Percentiles rank a stretch among this genome's conserved stretches.
Evolutionary conservation across 345 rosid genomes (phyloP).

Genomic region (Nephelium lappaceum): DNA sequence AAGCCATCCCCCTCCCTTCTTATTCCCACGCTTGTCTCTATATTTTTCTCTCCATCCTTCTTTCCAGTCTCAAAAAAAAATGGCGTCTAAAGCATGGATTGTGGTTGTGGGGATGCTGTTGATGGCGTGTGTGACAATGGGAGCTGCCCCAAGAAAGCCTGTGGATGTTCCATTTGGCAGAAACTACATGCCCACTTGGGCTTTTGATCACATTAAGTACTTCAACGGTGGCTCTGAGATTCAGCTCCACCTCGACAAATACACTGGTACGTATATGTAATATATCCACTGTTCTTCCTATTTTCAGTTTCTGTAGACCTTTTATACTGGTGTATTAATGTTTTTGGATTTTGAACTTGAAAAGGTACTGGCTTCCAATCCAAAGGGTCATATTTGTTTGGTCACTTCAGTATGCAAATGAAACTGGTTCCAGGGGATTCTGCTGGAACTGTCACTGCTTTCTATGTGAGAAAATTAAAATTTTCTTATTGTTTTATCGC

Average conservation of each 20-base stretch:
- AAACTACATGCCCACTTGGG: slow-evolving; percentile 86
- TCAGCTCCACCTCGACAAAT: slow-evolving; percentile 70
- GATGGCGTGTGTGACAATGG: slow-evolving; percentile 56
- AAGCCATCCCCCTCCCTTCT: background rate
- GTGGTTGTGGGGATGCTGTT: slow-evolving; percentile 37
- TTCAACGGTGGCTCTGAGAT: slow-evolving; percentile 72
- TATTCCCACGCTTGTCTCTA: background rate
- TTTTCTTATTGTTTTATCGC: background rate
- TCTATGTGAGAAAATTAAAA: slow-evolving; percentile 52
- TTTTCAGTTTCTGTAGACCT: too few species aligned
- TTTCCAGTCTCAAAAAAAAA: background rate
- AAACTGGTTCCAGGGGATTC: slow-evolving; percentile 82
- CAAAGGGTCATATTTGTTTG: slow-evolving; percentile 77
- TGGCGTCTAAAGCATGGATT: slow-evolving; percentile 35
- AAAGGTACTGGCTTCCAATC: slow-evolving; percentile 91
- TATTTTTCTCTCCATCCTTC: background rate
- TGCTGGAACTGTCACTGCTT: slow-evolving; percentile 88
- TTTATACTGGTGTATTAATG: too few species aligned
- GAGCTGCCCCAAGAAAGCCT: slow-evolving; percentile 56
- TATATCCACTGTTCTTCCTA: background rate
- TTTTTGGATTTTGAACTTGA: background rate
- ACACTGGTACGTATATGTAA: slow-evolving; percentile 53
- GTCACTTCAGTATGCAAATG: slow-evolving; percentile 84
- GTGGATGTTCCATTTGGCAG: slow-evolving; percentile 68
- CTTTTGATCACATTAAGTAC: slow-evolving; percentile 91